Conservation (phyloP, 345 rosid genomes). For the Brassica carinata region DNA sequence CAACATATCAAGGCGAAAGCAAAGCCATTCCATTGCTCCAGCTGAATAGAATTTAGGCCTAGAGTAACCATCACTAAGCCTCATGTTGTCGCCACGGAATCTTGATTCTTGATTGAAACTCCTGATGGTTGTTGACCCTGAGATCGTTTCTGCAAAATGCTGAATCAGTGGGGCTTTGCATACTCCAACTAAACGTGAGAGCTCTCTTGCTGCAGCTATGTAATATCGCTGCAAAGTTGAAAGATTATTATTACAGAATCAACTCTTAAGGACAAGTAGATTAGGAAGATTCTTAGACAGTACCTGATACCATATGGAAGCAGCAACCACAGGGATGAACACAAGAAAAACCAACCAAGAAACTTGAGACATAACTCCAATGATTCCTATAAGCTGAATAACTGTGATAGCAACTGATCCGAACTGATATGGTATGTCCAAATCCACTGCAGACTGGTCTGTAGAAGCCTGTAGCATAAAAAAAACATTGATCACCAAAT, state of each 20-base stretch:
- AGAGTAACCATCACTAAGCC: conserved; percentile 63
- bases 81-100: conserved; percentile 63
- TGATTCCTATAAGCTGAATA: conserved; percentile 67
- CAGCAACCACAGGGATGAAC: conserved; percentile 66
- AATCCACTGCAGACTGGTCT: conserved; percentile 68
- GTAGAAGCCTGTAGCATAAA: conserved; percentile 65
- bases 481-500: background rate
- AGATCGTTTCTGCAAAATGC: conserved; percentile 80
- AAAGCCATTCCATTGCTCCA: conserved; percentile 86
- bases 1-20: conserved; percentile 71
- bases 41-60: conserved; percentile 61
- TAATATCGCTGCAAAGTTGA: conserved; percentile 61
- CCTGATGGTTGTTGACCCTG: conserved; percentile 77
- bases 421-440: conserved; percentile 49
- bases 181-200: conserved; percentile 72
- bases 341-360: conserved; percentile 79
- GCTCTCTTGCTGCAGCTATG: conserved; percentile 72
- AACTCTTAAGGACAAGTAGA: conserved; percentile 1
- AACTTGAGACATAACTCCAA: conserved; percentile 79
- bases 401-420: conserved; percentile 50
- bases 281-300: background rate
- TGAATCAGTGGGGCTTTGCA: conserved; percentile 85
- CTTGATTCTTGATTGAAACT: conserved; percentile 77
- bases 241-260: conserved; percentile 7
- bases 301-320: conserved; percentile 84